Evolutionary conservation across 106 monocot species (phyloP), one percentile per base, ranked within the genome.

Genomic region (Agapanthus africanus): DNA sequence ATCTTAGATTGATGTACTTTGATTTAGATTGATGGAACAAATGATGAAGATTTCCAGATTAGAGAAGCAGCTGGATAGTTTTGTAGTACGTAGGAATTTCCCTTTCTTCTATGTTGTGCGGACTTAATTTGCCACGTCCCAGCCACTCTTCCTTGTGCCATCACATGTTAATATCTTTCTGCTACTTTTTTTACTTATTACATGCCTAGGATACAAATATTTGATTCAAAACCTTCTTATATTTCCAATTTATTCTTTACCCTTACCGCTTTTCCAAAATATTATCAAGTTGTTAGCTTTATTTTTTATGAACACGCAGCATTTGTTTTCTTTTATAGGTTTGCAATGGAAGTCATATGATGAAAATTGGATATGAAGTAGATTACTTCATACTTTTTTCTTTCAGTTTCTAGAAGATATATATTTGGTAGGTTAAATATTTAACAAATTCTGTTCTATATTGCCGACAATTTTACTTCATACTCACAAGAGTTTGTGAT

Each of bases 401-500:
- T 32, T 9, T 31, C 37, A 3, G 19, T 40, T 19, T 23, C 39
- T 61, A 19, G 60, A 35, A 61, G 9, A 59, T 59, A 54, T 35
- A 61, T 35, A 4, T 61, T 15, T 61, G 56, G 32, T 59, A 19
- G 19, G 35, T 61, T 61, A 35, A 35, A 35, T 61, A 10, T 19
- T 61, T 61, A 13, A 13, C 15, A 11, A 61, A 6, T 35, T 61
- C 0, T 4, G 33, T 32, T 59, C 13, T 61, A 47, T 30, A n/a
- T 68, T 49, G 49, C 35, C 3, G 50, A 23, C 27, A 30, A 46
- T 59, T 52, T 40, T 75, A 31, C 18, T 67, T 59, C 31, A 47
- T 62, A 36, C 19, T 63, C 37, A 34, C 10, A 22, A 59, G 16
- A n/a, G 7, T 26, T 50, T 52, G 42, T 26, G 68, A 7, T 27